Base-by-base conservation (phyloP, 345 rosid species). In the Melaleuca alternifolia region DNA sequence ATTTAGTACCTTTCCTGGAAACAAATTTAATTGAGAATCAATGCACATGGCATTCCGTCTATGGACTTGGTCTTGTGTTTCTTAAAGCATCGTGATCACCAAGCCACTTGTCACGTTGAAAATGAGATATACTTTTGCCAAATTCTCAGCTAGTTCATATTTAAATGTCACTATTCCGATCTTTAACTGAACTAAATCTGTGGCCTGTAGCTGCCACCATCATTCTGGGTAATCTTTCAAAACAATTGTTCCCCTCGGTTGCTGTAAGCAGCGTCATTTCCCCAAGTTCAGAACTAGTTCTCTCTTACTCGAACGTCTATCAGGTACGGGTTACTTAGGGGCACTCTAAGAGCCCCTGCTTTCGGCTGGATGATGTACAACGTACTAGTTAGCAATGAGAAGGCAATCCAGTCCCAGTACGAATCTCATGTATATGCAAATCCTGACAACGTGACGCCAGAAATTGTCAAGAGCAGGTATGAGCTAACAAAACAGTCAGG, bases 331-430 rank as follows among this genome's bases (percentile, higher is more conserved):
- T 51, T 97, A 84, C 94, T 94, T 46, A 94, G 98, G 88, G 97
- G 95, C 90, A 94, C 98, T 75, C 87, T 97, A 89, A 92, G 95
- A 89, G 92, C 97, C 50, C 99, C 98, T 24, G 98, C 91, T 41
- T 92, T 96, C 10, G 98, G 99, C 28, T 94, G 98, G 97, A 95
- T 97, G 96, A 89, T 95, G 94, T 96, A 96, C 91, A 97, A 94
- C 90, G 92, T 95, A 95, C 95, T 97, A 33, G 98, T 97, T 75
- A 96, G 98, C 97, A 96, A 95, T 46, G 95, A 94, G 93, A 95
- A 95, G 87, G 91, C 97, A 61, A 96, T 97, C 62, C 91, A 93
- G 85, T 97, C 98, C 76, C 98, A 96, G 81, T 96, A 96, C 91
- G 93, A 93, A 89, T 97, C 98, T 30, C 98, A 95, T 84, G 98